Evolutionary conservation across 352 stramenopile genomes (phyloP), one percentile per base, ranked within the genome.

Genomic region (Pythium sukuiense): DNA sequence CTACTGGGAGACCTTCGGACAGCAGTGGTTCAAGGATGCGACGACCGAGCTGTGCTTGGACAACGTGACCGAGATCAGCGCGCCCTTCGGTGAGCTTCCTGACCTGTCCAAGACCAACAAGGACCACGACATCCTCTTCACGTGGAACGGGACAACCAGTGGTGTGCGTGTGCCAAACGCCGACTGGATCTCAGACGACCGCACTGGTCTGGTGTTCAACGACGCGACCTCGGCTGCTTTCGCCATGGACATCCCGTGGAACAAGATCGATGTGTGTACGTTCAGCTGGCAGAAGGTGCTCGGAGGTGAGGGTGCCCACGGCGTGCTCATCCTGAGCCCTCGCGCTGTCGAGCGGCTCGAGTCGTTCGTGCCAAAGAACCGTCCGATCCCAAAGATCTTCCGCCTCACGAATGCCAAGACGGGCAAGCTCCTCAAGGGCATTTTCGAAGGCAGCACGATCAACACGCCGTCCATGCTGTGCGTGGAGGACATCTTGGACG

Each of bases 211-310:
- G 12, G 97, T 97, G 33, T 94, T 99, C 50, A 99, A 98, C 76
- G 97, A 99, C 81, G 97, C 97, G 35, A 99, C 97, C 20, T 99
- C 95, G 29, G 97, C 97, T 29, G 97, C 96, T 45, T 99, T 99
- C 81, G 92, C 92, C 54, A 99, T 99, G 97, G 88, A 99, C 45
- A 99, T 99, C 71, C 92, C 93, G 30, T 99, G 97, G 97, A 72
- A 90, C 60, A 99, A 99, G 85, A 92, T 99, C 56, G 97, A 99
- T 76, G 95, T 99, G 56, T 98, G 94, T 59, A 99, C 98, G 63
- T 99, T 99, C 78, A 99, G 94, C 54, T 99, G 97, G 96, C 98
- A 99, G 79, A 99, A 99, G 83, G 98, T 99, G 41, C 85, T 99
- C 9, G 98, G 98, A 29, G 98, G 98, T 43, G 98, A 99, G 81